These are phyloP conservation scores for Sanghuangporus weigelae DNA, from an alignment of 1,284 basidiomycete genomes.

Conservation along the genomic window DNA sequence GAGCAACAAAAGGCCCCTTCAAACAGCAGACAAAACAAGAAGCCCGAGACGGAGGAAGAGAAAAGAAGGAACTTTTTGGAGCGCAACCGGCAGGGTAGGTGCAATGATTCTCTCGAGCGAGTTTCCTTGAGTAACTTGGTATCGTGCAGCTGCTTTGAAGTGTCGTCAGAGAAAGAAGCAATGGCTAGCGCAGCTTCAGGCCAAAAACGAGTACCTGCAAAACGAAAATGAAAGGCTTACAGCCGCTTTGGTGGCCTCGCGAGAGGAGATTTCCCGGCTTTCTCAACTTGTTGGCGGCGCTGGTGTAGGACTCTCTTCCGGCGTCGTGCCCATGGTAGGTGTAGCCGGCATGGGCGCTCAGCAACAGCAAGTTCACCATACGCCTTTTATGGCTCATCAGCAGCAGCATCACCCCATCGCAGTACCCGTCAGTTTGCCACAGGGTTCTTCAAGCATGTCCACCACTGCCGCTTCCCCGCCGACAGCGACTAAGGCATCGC, in stretches of 20 bases:
- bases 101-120: neutral
- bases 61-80: slow-evolving; percentile 93
- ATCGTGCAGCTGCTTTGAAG: slow-evolving; percentile 84
- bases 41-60: slow-evolving; percentile 93
- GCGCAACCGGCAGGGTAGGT: slow-evolving; percentile 86
- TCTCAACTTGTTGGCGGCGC: slow-evolving; percentile 62
- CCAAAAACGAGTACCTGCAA: slow-evolving; percentile 85
- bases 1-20: slow-evolving; percentile 18
- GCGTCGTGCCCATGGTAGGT: slow-evolving; percentile 5
- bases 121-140: neutral
- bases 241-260: slow-evolving; percentile 65
- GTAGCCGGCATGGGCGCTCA: slow-evolving; percentile 9
- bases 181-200: slow-evolving; percentile 90
- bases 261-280: slow-evolving; percentile 77
- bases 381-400: slow-evolving; percentile 9
- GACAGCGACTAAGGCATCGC: slow-evolving; percentile 4
- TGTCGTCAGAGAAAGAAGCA: slow-evolving; percentile 99
- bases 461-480: slow-evolving; percentile 5
- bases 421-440: slow-evolving; percentile 9
- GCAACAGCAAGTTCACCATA: slow-evolving; percentile 4
- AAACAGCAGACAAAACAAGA: slow-evolving; percentile 41
- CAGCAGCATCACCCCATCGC: slow-evolving; percentile 15
- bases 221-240: slow-evolving; percentile 94
- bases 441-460: neutral
- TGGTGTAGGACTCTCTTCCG: slow-evolving; percentile 36